Percentiles rank a stretch among this genome's conserved stretches.
phyloP scores from a whole-genome alignment of 495 filamentous ascomycete species.

The Hapsidospora chrysogenum region DNA sequence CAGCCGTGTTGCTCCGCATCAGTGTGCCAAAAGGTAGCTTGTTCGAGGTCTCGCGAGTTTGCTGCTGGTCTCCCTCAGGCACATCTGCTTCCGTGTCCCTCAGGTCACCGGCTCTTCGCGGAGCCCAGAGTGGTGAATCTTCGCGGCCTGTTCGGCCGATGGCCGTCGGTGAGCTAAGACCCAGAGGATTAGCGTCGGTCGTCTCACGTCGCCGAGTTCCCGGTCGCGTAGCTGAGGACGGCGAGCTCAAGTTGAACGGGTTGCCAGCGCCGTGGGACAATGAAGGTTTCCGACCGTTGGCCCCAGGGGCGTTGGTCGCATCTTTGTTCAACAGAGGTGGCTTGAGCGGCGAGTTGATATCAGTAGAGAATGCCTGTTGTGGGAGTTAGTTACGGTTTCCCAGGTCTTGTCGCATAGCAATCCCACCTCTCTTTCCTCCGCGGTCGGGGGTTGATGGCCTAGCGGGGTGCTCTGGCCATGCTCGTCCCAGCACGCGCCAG shows the following conservation, averaged over 20 bases:
- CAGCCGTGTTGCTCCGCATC: conserved; percentile 50
- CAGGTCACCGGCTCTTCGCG: conserved; percentile 53
- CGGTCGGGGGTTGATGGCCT: conserved; percentile 56
- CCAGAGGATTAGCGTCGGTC: conserved; percentile 58
- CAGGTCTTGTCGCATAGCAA: conserved; percentile 4
- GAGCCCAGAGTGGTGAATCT: conserved; percentile 42
- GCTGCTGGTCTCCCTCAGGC: conserved; percentile 22
- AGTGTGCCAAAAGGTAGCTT: conserved; percentile 39
- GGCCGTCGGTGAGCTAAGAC: conserved; percentile 34
- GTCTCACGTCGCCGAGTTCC: conserved; percentile 69
- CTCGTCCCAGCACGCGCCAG: conserved; percentile 80
- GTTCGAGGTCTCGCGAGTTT: conserved; percentile 12
- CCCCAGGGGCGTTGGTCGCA: conserved; percentile 31
- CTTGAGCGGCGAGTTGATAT: conserved; percentile 88
- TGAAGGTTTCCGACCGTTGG: conserved; percentile 57
- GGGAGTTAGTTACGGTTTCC: neutral
- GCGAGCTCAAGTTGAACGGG: conserved; percentile 37
- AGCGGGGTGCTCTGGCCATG: conserved; percentile 57
- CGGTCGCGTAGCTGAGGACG: conserved; percentile 49
- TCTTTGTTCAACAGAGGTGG: conserved; percentile 68
- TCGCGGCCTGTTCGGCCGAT: conserved; percentile 28
- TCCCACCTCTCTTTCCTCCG: conserved; percentile 69
- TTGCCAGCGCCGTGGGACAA: conserved; percentile 38
- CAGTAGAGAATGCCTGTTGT: conserved; percentile 52
- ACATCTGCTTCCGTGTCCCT: conserved; percentile 32